Conservation (phyloP, 1,284 basidiomycete genomes). For the Xerocomus amazonicus region DNA sequence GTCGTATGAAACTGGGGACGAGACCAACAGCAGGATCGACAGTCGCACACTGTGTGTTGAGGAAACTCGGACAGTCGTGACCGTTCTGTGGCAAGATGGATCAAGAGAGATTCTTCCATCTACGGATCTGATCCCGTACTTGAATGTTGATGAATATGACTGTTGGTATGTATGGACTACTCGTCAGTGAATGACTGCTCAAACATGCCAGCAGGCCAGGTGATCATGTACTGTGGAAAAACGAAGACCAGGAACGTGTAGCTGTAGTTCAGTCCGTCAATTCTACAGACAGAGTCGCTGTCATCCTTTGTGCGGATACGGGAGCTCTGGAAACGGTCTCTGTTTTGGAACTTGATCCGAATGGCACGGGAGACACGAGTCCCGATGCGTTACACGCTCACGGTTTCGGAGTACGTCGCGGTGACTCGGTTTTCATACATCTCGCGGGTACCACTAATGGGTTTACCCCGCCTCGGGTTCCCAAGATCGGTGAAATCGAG, state of each 20-base stretch:
- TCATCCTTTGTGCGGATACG: constrained; percentile 55
- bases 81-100: constrained; percentile 91
- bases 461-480: constrained; percentile 59
- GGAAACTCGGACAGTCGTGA: constrained; percentile 66
- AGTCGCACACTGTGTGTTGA: constrained; percentile 62
- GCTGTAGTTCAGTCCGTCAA: constrained; percentile 82
- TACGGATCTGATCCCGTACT: constrained; percentile 72
- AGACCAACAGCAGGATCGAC: constrained; percentile 42
- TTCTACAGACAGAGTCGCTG: constrained; percentile 67
- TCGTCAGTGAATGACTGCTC: constrained; percentile 2
- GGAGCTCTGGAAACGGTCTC: constrained; percentile 65
- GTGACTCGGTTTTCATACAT: constrained; percentile 83
- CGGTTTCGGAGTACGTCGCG: constrained; percentile 68
- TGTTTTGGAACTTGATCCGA: constrained; percentile 84
- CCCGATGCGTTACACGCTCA: constrained; percentile 39
- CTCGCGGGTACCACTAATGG: constrained; percentile 64
- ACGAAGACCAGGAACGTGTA: constrained; percentile 61
- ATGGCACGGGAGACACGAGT: constrained; percentile 57
- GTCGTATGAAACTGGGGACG: constrained; percentile 50
- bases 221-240: constrained; percentile 85
- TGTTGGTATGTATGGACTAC: constrained; percentile 58
- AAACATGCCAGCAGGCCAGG: constrained; percentile 65
- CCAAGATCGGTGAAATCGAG: constrained; percentile 77
- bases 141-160: constrained; percentile 82
- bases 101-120: constrained; percentile 56